Percentiles rank a stretch among this genome's conserved stretches.
These are phyloP conservation scores for Thielaviopsis euricoi DNA, from an alignment of 2,329 filamentous ascomycete species.

Conservation along the genomic window DNA sequence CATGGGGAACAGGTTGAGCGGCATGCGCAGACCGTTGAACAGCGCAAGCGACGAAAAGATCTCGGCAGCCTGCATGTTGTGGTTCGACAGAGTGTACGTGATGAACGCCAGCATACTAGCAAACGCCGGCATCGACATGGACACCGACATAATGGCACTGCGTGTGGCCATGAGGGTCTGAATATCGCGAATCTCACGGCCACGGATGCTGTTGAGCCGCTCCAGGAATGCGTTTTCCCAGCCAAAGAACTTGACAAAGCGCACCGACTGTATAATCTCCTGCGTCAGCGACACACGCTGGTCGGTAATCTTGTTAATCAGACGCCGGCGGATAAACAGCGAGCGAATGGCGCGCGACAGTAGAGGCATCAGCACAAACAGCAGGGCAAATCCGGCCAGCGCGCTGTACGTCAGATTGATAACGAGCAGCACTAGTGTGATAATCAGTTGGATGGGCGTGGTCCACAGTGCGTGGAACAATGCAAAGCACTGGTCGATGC, in stretches of 20 bases:
- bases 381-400: conserved; percentile 68
- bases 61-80: conserved; percentile 53
- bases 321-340: conserved; percentile 56
- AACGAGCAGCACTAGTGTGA: conserved; percentile 65
- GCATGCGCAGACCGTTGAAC: conserved; percentile 82
- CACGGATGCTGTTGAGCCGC: conserved; percentile 57
- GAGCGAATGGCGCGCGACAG: conserved; percentile 62
- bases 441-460: conserved; percentile 57
- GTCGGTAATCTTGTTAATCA: conserved; percentile 88
- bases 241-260: conserved; percentile 93
- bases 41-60: conserved; percentile 88
- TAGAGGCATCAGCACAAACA: conserved; percentile 62
- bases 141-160: conserved; percentile 70
- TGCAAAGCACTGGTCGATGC: conserved; percentile 73
- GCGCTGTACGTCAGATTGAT: conserved; percentile 85
- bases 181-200: conserved; percentile 65
- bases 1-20: conserved; percentile 73
- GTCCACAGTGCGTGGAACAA: conserved; percentile 90
- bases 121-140: conserved; percentile 78
- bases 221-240: conserved; percentile 82
- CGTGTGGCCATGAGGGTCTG: conserved; percentile 69
- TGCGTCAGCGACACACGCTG: conserved; percentile 82
- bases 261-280: conserved; percentile 77
- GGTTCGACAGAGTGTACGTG: conserved; percentile 52
- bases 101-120: conserved; percentile 93